Evolutionary conservation across 1,284 basidiomycete genomes (phyloP).

Genomic region (Cerrena zonata): DNA sequence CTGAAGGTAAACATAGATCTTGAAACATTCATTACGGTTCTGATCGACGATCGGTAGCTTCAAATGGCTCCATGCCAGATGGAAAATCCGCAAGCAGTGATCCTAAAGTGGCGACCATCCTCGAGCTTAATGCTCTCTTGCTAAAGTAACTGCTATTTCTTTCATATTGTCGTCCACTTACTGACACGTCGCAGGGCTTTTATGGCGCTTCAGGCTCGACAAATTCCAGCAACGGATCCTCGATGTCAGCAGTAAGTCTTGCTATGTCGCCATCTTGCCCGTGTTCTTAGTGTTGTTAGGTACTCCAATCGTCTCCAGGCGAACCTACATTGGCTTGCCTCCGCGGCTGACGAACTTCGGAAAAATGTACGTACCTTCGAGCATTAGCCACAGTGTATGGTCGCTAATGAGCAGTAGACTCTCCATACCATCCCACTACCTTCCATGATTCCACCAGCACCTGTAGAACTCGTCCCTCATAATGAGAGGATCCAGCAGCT

Average conservation of each 20-base stretch:
- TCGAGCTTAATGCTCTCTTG: constrained; percentile 63
- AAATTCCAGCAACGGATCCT: constrained; percentile 42
- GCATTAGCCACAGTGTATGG: no score
- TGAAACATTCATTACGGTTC: no score
- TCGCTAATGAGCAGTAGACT: no score
- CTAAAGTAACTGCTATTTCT: constrained; percentile 46
- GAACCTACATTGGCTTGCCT: constrained; percentile 64
- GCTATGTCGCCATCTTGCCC: constrained; percentile 9
- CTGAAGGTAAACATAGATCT: constrained; percentile 1
- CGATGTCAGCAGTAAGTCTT: constrained; percentile 52
- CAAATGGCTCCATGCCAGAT: neutral
- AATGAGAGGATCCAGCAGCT: constrained; percentile 58
- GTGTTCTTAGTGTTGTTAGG: constrained; percentile 30
- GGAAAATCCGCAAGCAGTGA: constrained; percentile 23
- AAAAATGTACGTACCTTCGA: constrained; percentile 41
- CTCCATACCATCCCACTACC: constrained; percentile 38
- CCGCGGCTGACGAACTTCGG: constrained; percentile 49
- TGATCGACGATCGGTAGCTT: neutral
- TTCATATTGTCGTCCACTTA: constrained; percentile 3
- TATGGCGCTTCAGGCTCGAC: constrained; percentile 50
- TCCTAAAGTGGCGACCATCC: constrained; percentile 50
- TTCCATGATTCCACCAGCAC: constrained; percentile 50
- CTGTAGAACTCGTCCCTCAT: constrained; percentile 44
- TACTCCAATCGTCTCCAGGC: constrained; percentile 53
- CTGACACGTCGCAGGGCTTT: constrained; percentile 16